Evolutionary conservation across 129 eudicot species (phyloP).

Genomic region (Rutidosis leptorrhynchoides): DNA sequence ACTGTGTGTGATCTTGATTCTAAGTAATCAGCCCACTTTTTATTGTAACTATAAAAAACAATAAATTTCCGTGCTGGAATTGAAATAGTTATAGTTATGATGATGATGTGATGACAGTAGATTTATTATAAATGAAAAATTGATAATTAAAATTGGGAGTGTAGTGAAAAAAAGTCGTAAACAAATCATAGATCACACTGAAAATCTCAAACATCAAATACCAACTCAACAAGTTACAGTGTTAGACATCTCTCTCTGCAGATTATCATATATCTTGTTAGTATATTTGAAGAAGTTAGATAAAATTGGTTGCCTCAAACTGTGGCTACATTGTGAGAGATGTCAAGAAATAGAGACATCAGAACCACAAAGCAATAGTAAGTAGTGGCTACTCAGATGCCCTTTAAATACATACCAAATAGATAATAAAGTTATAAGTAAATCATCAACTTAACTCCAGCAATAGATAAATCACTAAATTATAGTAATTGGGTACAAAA

Average conservation of each 20-base stretch:
- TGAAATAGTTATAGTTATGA: constrained; percentile 7
- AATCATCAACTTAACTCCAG: too few species aligned
- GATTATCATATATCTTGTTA: neutral
- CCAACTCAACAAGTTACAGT: neutral
- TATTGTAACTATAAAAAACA: neutral
- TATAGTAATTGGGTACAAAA: neutral
- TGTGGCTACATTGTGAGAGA: neutral
- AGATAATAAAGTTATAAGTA: neutral
- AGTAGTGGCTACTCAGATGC: neutral
- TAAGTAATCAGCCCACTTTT: neutral
- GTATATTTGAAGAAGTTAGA: neutral
- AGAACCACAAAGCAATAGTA: neutral
- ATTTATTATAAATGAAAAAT: neutral
- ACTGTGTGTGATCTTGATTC: constrained; percentile 22
- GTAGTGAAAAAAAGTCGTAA: constrained; percentile 29
- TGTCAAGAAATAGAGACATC: neutral
- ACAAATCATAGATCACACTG: neutral
- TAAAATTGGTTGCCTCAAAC: neutral
- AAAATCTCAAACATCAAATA: neutral
- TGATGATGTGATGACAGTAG: constrained; percentile 11
- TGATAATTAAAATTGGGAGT: constrained; percentile 18
- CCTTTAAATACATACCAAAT: neutral
- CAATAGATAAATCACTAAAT: neutral
- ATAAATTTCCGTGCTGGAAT: constrained; percentile 19
- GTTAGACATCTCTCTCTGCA: neutral